Evolutionary conservation across 1,284 basidiomycete genomes (phyloP), one percentile per base, ranked within the genome.

Genomic region (Takashimella koratensis): DNA sequence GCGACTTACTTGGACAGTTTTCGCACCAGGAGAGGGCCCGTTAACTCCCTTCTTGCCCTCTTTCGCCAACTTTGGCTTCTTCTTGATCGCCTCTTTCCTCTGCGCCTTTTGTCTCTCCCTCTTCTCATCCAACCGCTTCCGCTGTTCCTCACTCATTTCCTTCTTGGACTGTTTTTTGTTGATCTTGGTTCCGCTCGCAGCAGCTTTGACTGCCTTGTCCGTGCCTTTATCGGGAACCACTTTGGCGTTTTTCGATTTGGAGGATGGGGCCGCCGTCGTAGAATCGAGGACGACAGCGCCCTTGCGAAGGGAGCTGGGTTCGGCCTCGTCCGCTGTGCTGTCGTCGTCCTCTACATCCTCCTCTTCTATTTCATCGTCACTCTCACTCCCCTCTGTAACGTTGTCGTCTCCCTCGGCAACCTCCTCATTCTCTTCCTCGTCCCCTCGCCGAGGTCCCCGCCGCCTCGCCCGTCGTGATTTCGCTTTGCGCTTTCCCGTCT

Each of bases 51-150:
- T 51, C 5, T 54, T 49, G 36, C 23, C 40, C 20, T 41, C 49
- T 48, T 48, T 56, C 21, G 43, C 46, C 46, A 43, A 41, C 49
- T 59, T 61, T 11, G 53, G 48, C 47, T 66, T 61, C 52, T 65
- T n/a, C n/a, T n/a, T n/a, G n/a, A n/a, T 66, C 42, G 54, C 40
- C 47, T 63, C 66, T 44, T 58, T 61, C 45, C 58, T 55, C 56
- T 66, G 67, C n/a, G 63, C 66, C 62, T 67, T 70, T 45, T 58
- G 56, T 54, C 54, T 63, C 45, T 66, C 68, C 53, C 60, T 66
- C 51, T 58, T 60, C 44, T 64, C 69, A 49, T 65, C 64, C 42
- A 54, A 47, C 20, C 50, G 49, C 54, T 57, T 62, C 46, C 27
- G 52, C 53, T 63, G 60, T 41, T 65, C 67, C 43, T 65, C 66